Evolutionary conservation across 2,329 filamentous ascomycete genomes (phyloP).

Genomic region (Cylindrodendrum hubeiense): DNA sequence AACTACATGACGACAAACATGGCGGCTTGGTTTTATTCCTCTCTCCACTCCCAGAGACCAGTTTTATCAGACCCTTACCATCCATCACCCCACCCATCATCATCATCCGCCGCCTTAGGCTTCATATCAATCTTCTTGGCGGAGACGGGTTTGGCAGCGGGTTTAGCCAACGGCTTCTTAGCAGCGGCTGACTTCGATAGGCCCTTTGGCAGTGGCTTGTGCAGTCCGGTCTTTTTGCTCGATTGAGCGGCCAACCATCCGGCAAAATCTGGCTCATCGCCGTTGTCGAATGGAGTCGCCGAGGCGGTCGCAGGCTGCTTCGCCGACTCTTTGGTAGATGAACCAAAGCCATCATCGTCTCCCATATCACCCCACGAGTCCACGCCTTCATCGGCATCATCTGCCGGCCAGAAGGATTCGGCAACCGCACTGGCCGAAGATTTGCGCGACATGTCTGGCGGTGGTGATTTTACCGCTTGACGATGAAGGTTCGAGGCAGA

Average conservation of each 20-base stretch:
- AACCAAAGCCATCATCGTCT: constrained; percentile 62
- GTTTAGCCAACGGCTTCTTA: constrained; percentile 59
- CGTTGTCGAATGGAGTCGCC: constrained; percentile 76
- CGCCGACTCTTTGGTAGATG: constrained; percentile 39
- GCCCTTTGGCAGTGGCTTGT: constrained; percentile 85
- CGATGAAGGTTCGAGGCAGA: constrained; percentile 72
- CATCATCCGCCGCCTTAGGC: constrained; percentile 69
- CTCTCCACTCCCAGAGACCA: not conserved
- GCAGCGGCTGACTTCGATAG: constrained; percentile 70
- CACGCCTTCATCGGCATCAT: constrained; percentile 71
- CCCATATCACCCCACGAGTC: constrained; percentile 83
- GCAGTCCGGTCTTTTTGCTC: constrained; percentile 72
- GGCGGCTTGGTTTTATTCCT: constrained; percentile 2
- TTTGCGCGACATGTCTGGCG: constrained; percentile 58
- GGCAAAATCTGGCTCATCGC: constrained; percentile 91
- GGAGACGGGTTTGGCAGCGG: constrained; percentile 56
- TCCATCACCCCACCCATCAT: constrained; percentile 75
- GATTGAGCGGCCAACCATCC: constrained; percentile 93
- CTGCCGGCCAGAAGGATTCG: constrained; percentile 66
- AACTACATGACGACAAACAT: constrained; percentile 18
- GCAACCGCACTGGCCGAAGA: constrained; percentile 61
- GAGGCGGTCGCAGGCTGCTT: constrained; percentile 51
- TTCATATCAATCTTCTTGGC: constrained; percentile 79
- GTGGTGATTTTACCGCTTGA: constrained; percentile 68
- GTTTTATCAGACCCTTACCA: constrained; percentile 59